Evolutionary conservation across 2,329 filamentous ascomycete species (phyloP).

Genomic region (Rutstroemia sp.): DNA sequence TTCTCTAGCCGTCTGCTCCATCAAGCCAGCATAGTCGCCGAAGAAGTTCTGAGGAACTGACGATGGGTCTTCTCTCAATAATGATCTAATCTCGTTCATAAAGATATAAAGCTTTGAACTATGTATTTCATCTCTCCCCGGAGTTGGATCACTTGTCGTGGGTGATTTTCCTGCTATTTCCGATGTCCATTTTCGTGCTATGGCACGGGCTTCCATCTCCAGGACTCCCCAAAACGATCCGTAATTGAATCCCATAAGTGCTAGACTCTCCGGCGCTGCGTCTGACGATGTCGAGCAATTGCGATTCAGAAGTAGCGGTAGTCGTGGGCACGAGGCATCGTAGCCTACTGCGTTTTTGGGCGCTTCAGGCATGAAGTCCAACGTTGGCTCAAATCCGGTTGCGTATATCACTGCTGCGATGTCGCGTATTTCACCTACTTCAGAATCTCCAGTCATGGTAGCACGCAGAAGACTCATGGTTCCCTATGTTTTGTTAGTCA

Average conservation of each 20-base stretch:
- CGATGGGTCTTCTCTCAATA: not conserved
- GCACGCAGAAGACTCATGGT: not conserved
- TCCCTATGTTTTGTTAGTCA: not conserved
- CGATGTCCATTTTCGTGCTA: not conserved
- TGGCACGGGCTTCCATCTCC: constrained; percentile 3
- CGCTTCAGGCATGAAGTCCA: not conserved
- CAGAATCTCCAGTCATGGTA: not conserved
- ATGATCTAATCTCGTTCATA: not conserved
- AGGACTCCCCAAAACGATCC: constrained; percentile 7
- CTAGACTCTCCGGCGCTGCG: not conserved
- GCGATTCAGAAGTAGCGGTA: not conserved
- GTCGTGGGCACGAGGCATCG: not conserved
- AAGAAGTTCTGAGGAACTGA: constrained; percentile 1
- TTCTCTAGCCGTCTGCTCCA: not conserved
- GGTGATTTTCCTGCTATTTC: not conserved
- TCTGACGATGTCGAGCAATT: not conserved
- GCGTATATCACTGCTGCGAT: not conserved
- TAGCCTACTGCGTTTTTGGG: not conserved
- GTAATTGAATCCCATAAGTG: constrained; percentile 4
- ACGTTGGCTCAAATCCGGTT: not conserved
- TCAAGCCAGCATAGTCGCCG: not conserved
- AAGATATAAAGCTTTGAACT: not conserved
- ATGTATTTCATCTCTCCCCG: no score
- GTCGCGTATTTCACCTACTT: not conserved
- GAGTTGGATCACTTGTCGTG: no score